A percentile compares a stretch with the other conserved stretches of the same genome.
phyloP scores from a whole-genome alignment of 768 basidiomycete genomes.

The Grammothele lineata region DNA sequence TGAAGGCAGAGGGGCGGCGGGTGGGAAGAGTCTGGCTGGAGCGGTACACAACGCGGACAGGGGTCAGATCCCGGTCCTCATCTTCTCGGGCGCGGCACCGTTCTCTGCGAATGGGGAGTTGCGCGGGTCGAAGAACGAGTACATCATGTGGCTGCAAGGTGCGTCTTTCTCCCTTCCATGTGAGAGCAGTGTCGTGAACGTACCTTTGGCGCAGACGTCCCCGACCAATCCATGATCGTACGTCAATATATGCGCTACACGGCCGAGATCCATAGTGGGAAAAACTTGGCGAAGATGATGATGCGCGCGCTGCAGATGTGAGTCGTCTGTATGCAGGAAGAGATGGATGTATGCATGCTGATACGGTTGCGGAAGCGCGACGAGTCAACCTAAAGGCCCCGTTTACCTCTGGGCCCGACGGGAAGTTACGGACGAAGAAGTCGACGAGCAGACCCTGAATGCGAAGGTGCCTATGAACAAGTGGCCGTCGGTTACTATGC shows the following conservation, averaged over 20 bases:
- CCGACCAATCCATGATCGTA: slow-evolving; percentile 68
- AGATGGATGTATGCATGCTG: neutral
- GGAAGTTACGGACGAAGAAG: slow-evolving; percentile 66
- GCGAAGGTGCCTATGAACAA: slow-evolving; percentile 25
- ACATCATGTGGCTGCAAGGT: slow-evolving; percentile 74
- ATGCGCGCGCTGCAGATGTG: slow-evolving; percentile 64
- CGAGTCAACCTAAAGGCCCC: slow-evolving; percentile 67
- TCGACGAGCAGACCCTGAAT: slow-evolving; percentile 36
- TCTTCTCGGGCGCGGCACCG: slow-evolving; percentile 70
- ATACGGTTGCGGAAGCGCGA: slow-evolving; percentile 39
- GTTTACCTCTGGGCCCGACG: slow-evolving; percentile 71
- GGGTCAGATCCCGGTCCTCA: slow-evolving; percentile 56
- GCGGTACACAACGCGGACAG: slow-evolving; percentile 71
- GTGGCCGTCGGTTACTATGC: slow-evolving; percentile 52
- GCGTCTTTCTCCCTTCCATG: neutral
- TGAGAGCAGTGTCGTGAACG: too few species aligned
- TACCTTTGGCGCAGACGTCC: slow-evolving; percentile 45
- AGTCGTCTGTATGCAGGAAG: slow-evolving; percentile 8
- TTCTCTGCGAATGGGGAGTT: slow-evolving; percentile 53
- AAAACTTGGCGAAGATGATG: slow-evolving; percentile 46
- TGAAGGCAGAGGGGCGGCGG: too few species aligned
- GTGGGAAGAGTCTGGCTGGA: slow-evolving; percentile 53
- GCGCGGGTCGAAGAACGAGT: slow-evolving; percentile 65
- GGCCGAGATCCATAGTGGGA: slow-evolving; percentile 52
- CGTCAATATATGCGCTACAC: slow-evolving; percentile 73